Evolutionary conservation across 352 stramenopile genomes (phyloP).

Genomic region (Globisporangium radiosum): DNA sequence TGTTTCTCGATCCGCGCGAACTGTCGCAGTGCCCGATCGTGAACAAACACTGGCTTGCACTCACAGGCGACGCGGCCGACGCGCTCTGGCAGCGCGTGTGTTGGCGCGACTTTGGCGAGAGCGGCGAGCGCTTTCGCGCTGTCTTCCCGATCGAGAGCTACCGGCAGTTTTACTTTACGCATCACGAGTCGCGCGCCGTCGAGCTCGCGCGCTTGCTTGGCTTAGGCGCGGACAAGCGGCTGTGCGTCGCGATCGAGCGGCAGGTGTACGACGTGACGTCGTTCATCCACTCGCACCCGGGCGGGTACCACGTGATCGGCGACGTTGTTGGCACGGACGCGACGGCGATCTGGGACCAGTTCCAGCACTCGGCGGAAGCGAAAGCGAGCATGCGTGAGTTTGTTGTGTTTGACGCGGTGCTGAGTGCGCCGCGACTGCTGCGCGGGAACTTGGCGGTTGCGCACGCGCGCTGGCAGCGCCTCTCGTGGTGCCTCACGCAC

Average conservation of each 20-base stretch:
- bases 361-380: constrained; percentile 56
- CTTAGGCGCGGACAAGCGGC: constrained; percentile 24
- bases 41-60: constrained; percentile 27
- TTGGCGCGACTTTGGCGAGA: constrained; percentile 44
- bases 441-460: constrained; percentile 31
- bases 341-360: constrained; percentile 61
- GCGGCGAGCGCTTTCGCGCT: constrained; percentile 34
- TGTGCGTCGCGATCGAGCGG: constrained; percentile 51
- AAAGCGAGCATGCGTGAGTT: constrained; percentile 61
- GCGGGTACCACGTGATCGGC: constrained; percentile 61
- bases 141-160: constrained; percentile 52
- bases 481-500: constrained; percentile 49
- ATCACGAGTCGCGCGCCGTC: constrained; percentile 56
- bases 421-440: constrained; percentile 16
- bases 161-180: constrained; percentile 68
- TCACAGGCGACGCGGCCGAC: constrained; percentile 26
- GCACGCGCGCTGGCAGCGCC: constrained; percentile 35
- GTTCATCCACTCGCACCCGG: constrained; percentile 62
- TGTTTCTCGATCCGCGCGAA: constrained; percentile 42
- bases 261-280: constrained; percentile 63
- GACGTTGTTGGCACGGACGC: constrained; percentile 67
- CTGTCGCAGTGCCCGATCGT: constrained; percentile 38
- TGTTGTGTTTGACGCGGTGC: constrained; percentile 37
- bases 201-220: constrained; percentile 51
- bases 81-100: constrained; percentile 50